Conservation (phyloP, 2,329 filamentous ascomycete species). For the Aspergillus sp. region DNA sequence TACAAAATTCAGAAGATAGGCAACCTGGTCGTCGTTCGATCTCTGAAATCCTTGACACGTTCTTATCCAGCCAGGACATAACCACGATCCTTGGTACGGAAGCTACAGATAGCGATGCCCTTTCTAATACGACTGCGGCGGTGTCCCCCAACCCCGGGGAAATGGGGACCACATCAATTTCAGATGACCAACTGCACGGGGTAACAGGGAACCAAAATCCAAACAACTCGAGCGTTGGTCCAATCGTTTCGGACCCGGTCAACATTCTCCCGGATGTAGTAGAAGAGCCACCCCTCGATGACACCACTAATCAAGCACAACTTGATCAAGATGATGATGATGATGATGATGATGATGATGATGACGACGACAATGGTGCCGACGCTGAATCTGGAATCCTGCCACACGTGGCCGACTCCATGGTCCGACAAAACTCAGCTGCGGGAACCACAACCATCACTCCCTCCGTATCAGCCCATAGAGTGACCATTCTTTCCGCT, state of each 20-base stretch:
- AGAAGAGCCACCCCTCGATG: conserved; percentile 30
- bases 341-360: conserved; percentile 6
- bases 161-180: conserved; percentile 1
- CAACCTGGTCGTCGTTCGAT: conserved; percentile 29
- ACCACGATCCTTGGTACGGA: conserved; percentile 17
- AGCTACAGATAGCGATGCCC: conserved; percentile 22
- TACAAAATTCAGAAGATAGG: conserved; percentile 13
- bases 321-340: conserved; percentile 1
- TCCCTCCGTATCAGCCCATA: conserved; percentile 27
- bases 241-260: conserved; percentile 12
- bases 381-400: conserved; percentile 11
- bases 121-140: conserved; percentile 23
- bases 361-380: neutral
- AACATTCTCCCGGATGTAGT: conserved; percentile 33
- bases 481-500: conserved; percentile 44
- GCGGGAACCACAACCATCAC: neutral
- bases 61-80: conserved; percentile 30
- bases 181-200: conserved; percentile 8
- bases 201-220: conserved; percentile 11
- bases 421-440: conserved; percentile 16
- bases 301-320: conserved; percentile 16
- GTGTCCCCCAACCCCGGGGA: conserved; percentile 19
- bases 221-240: conserved; percentile 15
- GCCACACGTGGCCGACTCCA: conserved; percentile 20
- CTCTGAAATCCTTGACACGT: conserved; percentile 36